Base-by-base conservation (phyloP, 495 filamentous ascomycete genomes). In the Hypomontagnella monticulosa region DNA sequence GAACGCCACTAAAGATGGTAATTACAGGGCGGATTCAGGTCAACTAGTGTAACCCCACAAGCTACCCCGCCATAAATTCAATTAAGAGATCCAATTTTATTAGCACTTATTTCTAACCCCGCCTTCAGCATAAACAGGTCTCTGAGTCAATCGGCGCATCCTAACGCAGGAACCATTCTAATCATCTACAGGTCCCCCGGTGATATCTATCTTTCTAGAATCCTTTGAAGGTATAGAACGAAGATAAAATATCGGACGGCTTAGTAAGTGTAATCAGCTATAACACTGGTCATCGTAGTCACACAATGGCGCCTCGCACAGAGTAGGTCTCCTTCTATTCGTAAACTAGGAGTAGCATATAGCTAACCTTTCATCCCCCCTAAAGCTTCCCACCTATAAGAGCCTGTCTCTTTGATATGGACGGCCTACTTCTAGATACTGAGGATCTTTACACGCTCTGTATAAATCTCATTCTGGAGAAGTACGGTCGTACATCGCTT, bases 341-440 rank as follows among this genome's bases (percentile, higher is more conserved):
- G 15, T 11, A 51, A 44, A 49, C 38, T 14, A 16, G 20, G 11
- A 16, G 47, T 19, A 11, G 2, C 30, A 44, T 6, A 27, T 66
- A 51, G 34, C 46, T 67, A 54, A 63, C 15, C 14, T 8, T 20
- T 34, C 15, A 61, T 63, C 73, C 43, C 71, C 19, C 68, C 18
- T 27, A 10, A 49, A 91, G 88, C 63, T 83, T 88, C 70, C 92
- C 92, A 19, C 88, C 89, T 44, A 85, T 98, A 57, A 86, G 92
- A 57, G 95, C 95, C 59, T 97, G 93, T 78, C 88, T 99, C 58
- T 99, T 99, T 73, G 95, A 99, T 82, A 97, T 99, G 93, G 95
- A 99, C 73, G 95, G 95, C 41, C 88, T 99, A 23, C 84, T 99
- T 15, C 88, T 99, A 63, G 88, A 98, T 77, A 92, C 92, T 12